Evolutionary conservation across 257 asterid genomes (phyloP).

Genomic region (Cruciata laevipes): DNA sequence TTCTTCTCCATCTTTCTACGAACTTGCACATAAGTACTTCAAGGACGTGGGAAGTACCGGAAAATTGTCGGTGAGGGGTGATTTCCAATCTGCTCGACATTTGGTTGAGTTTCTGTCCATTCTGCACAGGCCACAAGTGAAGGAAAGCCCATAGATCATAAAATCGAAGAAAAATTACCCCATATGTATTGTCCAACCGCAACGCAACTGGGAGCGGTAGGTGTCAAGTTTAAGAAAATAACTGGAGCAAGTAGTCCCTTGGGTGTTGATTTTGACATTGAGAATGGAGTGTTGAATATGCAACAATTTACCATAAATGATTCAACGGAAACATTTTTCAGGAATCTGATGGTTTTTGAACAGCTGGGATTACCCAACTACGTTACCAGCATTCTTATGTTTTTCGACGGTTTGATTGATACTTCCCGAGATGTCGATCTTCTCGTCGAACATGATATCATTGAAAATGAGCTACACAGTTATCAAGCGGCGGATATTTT

Average conservation of each 20-base stretch:
- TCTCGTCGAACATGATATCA: slow-evolving; percentile 10
- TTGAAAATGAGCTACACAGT: slow-evolving; percentile 13
- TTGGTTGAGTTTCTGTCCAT: too few species aligned
- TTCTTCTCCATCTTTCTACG: slow-evolving; percentile 14
- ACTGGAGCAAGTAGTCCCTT: slow-evolving; percentile 2
- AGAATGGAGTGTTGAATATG: slow-evolving; percentile 14
- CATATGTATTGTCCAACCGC: slow-evolving; percentile 20
- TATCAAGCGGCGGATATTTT: slow-evolving; percentile 22
- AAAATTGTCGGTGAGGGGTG: too few species aligned
- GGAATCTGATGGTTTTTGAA: slow-evolving; percentile 25
- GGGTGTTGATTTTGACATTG: slow-evolving; percentile 9
- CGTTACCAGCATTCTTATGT: slow-evolving; percentile 23
- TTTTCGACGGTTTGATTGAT: slow-evolving; percentile 28
- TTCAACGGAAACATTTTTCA: slow-evolving; percentile 21
- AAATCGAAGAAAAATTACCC: background rate
- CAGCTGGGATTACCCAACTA: slow-evolving; percentile 15
- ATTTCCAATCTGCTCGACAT: too few species aligned
- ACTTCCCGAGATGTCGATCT: slow-evolving; percentile 20
- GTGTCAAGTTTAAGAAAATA: slow-evolving; percentile 16
- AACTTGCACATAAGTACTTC: slow-evolving; percentile 27
- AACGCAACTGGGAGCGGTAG: slow-evolving; percentile 22
- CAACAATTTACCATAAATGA: slow-evolving; percentile 18
- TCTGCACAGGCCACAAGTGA: slow-evolving; percentile 11
- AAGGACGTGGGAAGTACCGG: too few species aligned
- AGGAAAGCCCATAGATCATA: background rate